A percentile compares a stretch with the other conserved stretches of the same genome.
phyloP scores from a whole-genome alignment of 1,139 yeast species.

The Arxiozyma bovina region DNA sequence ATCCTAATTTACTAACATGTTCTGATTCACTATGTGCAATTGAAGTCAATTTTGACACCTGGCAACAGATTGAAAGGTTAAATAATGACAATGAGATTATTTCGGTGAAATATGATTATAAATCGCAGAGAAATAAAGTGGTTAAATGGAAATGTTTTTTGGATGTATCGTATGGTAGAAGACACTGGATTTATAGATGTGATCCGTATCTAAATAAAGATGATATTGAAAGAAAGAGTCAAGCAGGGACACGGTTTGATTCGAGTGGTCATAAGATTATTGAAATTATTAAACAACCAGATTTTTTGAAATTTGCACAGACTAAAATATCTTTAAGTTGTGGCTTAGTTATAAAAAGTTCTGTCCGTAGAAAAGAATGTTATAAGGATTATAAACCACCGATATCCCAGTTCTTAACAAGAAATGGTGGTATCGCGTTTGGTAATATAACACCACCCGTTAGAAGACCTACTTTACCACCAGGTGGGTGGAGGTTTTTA shows the following conservation, averaged over 20 bases:
- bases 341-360: constrained; percentile 26
- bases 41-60: constrained; percentile 33
- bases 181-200: constrained; percentile 72
- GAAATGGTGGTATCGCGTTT: constrained; percentile 26
- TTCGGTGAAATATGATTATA: constrained; percentile 25
- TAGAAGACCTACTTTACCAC: constrained; percentile 25
- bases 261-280: constrained; percentile 56
- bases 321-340: constrained; percentile 41
- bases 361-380: constrained; percentile 21
- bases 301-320: constrained; percentile 53
- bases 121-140: constrained; percentile 15
- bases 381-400: constrained; percentile 30
- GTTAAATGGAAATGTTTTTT: constrained; percentile 43
- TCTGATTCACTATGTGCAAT: constrained; percentile 35
- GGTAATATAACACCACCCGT: constrained; percentile 23
- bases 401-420: constrained; percentile 27
- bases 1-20: constrained; percentile 37
- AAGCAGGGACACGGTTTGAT: constrained; percentile 45
- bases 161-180: constrained; percentile 47
- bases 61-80: constrained; percentile 32
- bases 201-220: constrained; percentile 32
- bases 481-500: constrained; percentile 30
- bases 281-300: constrained; percentile 48
- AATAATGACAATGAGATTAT: constrained; percentile 32
- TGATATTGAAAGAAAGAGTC: constrained; percentile 22